These are phyloP conservation scores for Magnusiomyces paraingens DNA, from an alignment of 1,139 yeast species.

Conservation along the genomic window DNA sequence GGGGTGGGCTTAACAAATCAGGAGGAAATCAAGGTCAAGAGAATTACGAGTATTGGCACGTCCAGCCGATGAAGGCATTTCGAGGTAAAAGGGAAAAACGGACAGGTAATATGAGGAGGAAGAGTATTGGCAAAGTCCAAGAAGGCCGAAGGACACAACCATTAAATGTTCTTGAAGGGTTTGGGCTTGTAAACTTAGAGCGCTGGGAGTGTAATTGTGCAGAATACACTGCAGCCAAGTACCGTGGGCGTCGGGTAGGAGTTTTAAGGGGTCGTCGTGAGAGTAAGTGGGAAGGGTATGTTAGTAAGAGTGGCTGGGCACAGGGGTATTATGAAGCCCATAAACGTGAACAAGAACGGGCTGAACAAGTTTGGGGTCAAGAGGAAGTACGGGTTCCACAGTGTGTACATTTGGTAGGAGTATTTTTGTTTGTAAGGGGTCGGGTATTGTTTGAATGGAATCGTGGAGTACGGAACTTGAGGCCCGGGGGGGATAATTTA, in stretches of 20 bases:
- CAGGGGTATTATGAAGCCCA: not conserved
- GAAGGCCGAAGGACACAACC: too few species aligned
- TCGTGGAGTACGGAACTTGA: not conserved
- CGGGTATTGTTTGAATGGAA: not conserved
- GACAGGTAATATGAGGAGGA: not conserved
- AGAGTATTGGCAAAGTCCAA: not conserved
- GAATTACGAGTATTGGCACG: not conserved
- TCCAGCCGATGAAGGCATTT: not conserved
- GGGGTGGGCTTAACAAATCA: not conserved
- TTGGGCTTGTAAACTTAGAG: not conserved
- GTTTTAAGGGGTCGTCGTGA: not conserved
- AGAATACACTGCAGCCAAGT: slow-evolving; percentile 3
- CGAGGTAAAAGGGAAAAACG: not conserved
- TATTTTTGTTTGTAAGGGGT: slow-evolving; percentile 1
- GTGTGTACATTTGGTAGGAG: slow-evolving; percentile 1
- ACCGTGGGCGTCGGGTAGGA: not conserved
- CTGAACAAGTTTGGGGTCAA: not conserved
- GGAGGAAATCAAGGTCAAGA: not conserved
- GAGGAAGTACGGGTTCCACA: not conserved
- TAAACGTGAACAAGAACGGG: not conserved
- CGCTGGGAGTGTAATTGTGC: slow-evolving; percentile 6
- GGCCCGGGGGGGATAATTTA: not conserved
- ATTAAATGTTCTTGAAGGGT: too few species aligned
- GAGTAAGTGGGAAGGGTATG: too few species aligned
- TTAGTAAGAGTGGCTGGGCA: slow-evolving; percentile 4